Base-by-base conservation (phyloP, 1,284 basidiomycete genomes). In the Tilletiopsis washingtonensis region DNA sequence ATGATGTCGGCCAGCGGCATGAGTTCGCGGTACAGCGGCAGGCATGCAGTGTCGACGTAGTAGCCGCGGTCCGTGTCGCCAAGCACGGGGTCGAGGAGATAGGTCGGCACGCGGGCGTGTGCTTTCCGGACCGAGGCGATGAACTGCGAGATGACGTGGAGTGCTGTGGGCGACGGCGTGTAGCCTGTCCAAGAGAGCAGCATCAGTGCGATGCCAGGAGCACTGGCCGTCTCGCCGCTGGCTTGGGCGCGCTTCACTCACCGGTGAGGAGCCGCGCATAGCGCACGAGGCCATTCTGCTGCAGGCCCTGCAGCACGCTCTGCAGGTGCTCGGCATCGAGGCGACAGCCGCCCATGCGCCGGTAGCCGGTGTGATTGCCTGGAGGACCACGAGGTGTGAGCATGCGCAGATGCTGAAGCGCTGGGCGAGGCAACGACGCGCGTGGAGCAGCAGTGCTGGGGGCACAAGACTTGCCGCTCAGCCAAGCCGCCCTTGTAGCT, bases 11-110 rank as follows among this genome's bases (percentile, higher is more conserved):
- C 84, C 20, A 85, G 76, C 15, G 81, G 78, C 2, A 99, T 78
- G 75, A 98, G 81, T 17, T 72, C 63, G 45, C 83, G 82, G 76
- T 99, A 98, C 42, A 91, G 81, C 0, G 91, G 89, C 47, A 98
- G 80, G 4, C 91, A 89, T 57, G 88, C 84, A 11, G 83, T 78
- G 5, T 88, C 81, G 23, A 98, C 91, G 64, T 98, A 99, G 93
- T 69, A 67, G 29, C 69, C 69, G 4, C 67, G 49, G 5, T 59
- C 67, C 76, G 62, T 66, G 32, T 63, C 60, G 56, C 88, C 91
- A 69, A 72, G 70, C 6, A 72, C 70, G 1, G 70, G 90, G 75
- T 96, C 91, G 27, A 96, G 77, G 7, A 94, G 78, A 73, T 96
- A 97, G 15, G 76, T 57, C 49, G 81, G 82, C 41, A 91, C 75